Evolutionary conservation across 169 alveolate species (phyloP).

Genomic region (Condylostoma magnum): DNA sequence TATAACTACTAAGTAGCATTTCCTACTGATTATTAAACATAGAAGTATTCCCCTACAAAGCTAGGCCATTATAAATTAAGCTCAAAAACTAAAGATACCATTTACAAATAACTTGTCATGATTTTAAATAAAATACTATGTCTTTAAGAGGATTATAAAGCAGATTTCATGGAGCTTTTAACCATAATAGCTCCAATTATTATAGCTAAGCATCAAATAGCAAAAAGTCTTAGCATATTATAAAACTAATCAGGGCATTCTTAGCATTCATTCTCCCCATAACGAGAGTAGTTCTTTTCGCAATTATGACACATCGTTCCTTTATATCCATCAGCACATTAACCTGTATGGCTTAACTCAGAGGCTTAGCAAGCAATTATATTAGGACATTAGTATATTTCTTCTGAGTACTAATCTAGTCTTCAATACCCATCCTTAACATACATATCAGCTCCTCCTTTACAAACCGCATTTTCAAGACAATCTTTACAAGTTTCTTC

Average conservation of each 20-base stretch:
- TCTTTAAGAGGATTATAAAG: background rate
- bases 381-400: too few relatives aligned
- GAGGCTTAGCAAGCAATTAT: too few relatives aligned
- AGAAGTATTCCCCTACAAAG: background rate
- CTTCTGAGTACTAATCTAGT: conserved; percentile 14
- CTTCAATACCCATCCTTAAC: conserved; percentile 59
- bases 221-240: too few relatives aligned
- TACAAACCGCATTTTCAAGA: conserved; percentile 46
- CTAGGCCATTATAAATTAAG: conserved; percentile 19
- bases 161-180: background rate
- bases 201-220: too few relatives aligned
- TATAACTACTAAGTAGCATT: background rate
- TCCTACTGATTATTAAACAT: background rate
- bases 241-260: conserved; percentile 56
- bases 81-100: background rate
- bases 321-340: conserved; percentile 44
- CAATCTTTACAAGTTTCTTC: conserved; percentile 49
- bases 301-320: conserved; percentile 49
- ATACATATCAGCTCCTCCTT: conserved; percentile 42
- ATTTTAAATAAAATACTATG: conserved; percentile 10
- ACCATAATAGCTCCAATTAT: background rate
- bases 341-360: too few relatives aligned
- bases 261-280: conserved; percentile 31
- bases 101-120: background rate
- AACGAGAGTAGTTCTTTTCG: conserved; percentile 35